Base-by-base conservation (phyloP, 1,284 basidiomycete species). In the Wolfiporia cocos region DNA sequence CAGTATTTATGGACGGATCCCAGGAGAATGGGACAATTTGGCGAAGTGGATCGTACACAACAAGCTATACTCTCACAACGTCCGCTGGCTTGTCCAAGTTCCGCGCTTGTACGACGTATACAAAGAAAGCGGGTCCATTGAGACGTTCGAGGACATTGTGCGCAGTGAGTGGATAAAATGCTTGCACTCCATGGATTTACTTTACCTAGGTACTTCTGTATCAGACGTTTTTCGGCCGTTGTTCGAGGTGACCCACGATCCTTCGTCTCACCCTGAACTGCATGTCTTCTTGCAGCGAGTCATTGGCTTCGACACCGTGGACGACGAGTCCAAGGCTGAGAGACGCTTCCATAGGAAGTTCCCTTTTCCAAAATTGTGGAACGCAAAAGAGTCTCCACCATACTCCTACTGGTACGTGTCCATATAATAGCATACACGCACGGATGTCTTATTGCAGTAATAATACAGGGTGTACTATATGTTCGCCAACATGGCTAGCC, bases 381-480 rank as follows among this genome's bases (percentile, higher is more conserved):
- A 93, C 62, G 84, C 86, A 1, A 72, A 75, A 34, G 88, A 95
- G 57, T 91, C 89, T 34, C 96, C 95, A 5, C 92, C 93, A 0
- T 98, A 92, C 65, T 90, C 87, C 4, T 97, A 97, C 67, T 96
- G 90, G 92, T 89, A 41, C 22, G 29, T 37, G 12, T 12, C 23
- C 11, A 19, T 22, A 6, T 10, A 6, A 29, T 10, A 20, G 6
- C 23, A 17, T 31, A 24, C n/a, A 5, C 17, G 15, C 5, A 15
- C 14, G 3, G 11, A 9, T 21, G 39, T 9, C 23, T 17, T 44
- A 34, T 19, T 31, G 26, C 30, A 17, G 35, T n/a, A n/a, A n/a
- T n/a, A n/a, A n/a, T n/a, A n/a, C 38, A 92, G 91, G 92, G 71
- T 95, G 15, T 99, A 98, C 68, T 98, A 99, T 64, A 92, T 98